Evolutionary conservation across 2,329 filamentous ascomycete genomes (phyloP), one percentile per base, ranked within the genome.

Genomic region (Botryotinia globosa): DNA sequence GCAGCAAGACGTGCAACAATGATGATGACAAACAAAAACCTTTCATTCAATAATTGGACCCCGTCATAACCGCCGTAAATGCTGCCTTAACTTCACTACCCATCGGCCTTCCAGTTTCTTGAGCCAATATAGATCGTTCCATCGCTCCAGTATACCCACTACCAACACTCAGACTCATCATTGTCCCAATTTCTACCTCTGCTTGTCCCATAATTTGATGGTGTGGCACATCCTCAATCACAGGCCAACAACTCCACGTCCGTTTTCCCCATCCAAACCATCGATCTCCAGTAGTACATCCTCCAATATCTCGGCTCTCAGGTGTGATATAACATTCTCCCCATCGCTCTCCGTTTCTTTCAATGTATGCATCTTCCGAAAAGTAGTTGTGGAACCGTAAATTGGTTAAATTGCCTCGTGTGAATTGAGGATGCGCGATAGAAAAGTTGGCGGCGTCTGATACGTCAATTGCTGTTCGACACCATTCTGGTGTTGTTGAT

Each of bases 321-420:
- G 78, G 78, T 34, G 78, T 79, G 20, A 80, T 71, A 8, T 45
- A 63, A 70, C 78, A 80, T 37, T 77, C 72, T 4, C 77, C 77
- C 68, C 76, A 80, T 12, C 69, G 54, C 45, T 74, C 72, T 1
- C 78, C 78, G 59, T 77, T 73, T 9, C 77, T 45, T 4, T 73
- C 75, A 7, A 80, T 69, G 61, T 78, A 76, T 2, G 78, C 78
- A 48, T 48, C 39, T 4, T 74, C n/a, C 1, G 64, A 62, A 62
- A 79, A 79, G 63, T 79, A 79, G 54, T 77, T 72, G 51, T 77
- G 73, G 37, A 78, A 73, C 68, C 76, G 69, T 0, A 80, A 61
- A n/a, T 72, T 72, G 32, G 75, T 72, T 18, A 77, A 56, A 8
- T 74, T 75, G 34, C 74, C 74, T 32, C 51, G 25, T 32, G 37